Percentiles rank a stretch among this genome's conserved stretches.
Evolutionary conservation across 2,329 filamentous ascomycete genomes (phyloP).

Genomic region (Diaporthe capsici): DNA sequence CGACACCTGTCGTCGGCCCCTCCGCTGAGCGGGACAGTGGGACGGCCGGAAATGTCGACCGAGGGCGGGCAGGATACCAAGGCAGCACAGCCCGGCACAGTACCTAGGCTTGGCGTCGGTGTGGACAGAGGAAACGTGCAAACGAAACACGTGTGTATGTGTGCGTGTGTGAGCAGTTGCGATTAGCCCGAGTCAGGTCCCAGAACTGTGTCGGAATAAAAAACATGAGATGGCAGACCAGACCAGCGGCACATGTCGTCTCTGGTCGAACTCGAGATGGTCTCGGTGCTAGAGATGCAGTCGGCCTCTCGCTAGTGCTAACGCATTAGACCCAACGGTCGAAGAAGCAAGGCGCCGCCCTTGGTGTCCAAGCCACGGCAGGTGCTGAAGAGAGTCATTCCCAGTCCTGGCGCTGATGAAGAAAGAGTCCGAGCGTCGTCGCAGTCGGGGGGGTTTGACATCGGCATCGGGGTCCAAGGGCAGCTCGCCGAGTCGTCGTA

Average conservation of each 20-base stretch:
- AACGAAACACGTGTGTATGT: slow-evolving; percentile 12
- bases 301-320: not conserved
- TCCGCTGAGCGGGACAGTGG: slow-evolving; percentile 28
- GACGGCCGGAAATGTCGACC: slow-evolving; percentile 31
- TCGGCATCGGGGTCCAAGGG: slow-evolving; percentile 3
- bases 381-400: slow-evolving; percentile 27
- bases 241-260: not conserved
- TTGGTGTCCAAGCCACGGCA: slow-evolving; percentile 17
- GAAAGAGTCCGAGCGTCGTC: slow-evolving; percentile 18
- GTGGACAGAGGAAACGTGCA: slow-evolving; percentile 13
- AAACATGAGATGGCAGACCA: slow-evolving; percentile 21
- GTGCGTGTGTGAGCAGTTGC: not conserved
- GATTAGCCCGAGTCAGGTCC: slow-evolving; percentile 22
- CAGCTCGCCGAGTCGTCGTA: not conserved
- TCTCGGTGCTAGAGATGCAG: not conserved
- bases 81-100: slow-evolving; percentile 8
- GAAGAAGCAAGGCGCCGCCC: slow-evolving; percentile 21
- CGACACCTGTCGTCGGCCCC: slow-evolving; percentile 22
- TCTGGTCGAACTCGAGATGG: not conserved
- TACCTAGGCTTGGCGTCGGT: slow-evolving; percentile 9
- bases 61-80: slow-evolving; percentile 3
- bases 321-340: slow-evolving; percentile 7
- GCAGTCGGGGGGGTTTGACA: not conserved
- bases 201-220: slow-evolving; percentile 19
- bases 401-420: slow-evolving; percentile 23